Evolutionary conservation across 2,329 filamentous ascomycete genomes (phyloP).

Genomic region (Colletotrichum sp.): DNA sequence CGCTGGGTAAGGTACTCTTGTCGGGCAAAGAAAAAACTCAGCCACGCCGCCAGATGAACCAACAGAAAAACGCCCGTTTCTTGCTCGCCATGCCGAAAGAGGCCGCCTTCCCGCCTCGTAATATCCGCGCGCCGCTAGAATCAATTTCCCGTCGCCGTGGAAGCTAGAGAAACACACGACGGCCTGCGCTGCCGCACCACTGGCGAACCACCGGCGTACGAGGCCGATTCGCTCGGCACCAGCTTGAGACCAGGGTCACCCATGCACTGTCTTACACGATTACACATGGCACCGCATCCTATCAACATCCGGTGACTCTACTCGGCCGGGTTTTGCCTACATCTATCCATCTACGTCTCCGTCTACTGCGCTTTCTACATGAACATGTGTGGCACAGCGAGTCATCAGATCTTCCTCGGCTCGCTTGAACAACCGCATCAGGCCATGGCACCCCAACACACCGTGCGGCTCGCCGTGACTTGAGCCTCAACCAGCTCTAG

Average conservation of each 20-base stretch:
- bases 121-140: not conserved
- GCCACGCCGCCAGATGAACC: not conserved
- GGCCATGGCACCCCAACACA: not conserved
- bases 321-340: not conserved
- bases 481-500: not conserved
- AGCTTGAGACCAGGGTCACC: not conserved
- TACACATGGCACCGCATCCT: not conserved
- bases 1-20: constrained; percentile 3
- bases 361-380: not conserved
- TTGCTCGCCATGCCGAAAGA: not conserved
- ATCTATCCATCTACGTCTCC: not conserved
- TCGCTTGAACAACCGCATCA: not conserved
- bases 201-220: not conserved
- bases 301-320: not conserved
- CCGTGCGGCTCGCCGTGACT: not conserved
- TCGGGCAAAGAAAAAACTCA: not conserved
- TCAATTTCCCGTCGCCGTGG: not conserved
- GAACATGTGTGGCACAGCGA: not conserved
- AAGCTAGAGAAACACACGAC: not conserved
- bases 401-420: not conserved
- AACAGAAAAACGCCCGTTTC: not conserved
- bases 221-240: not conserved
- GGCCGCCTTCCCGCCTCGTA: not conserved
- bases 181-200: not conserved
- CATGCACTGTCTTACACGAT: not conserved